Percentiles rank a stretch among this genome's conserved stretches.
Evolutionary conservation across 257 asterid genomes (phyloP).

Genomic region (Solanum boliviense): DNA sequence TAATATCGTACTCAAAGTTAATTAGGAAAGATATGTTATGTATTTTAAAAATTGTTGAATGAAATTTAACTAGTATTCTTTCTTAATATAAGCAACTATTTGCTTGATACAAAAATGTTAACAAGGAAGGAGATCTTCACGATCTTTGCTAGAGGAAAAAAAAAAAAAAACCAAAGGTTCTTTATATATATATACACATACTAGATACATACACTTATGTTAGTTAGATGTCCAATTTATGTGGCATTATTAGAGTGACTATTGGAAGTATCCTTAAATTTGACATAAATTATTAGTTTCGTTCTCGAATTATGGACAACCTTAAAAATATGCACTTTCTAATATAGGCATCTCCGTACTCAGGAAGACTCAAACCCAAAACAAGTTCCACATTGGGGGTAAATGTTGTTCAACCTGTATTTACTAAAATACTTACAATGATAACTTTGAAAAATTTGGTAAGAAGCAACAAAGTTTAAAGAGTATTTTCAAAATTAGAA

Average conservation of each 20-base stretch:
- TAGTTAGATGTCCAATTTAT: not conserved
- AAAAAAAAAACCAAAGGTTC: not conserved
- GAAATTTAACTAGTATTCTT: not conserved
- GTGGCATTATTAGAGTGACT: not conserved
- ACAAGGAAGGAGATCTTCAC: not conserved
- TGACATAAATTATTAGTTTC: too few species aligned
- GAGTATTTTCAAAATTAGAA: too few species aligned
- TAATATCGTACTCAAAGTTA: not conserved
- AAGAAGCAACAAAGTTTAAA: not conserved
- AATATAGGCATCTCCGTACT: too few species aligned
- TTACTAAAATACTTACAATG: too few species aligned
- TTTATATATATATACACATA: too few species aligned
- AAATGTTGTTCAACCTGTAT: not conserved
- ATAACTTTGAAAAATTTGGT: not conserved
- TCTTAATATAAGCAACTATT: not conserved
- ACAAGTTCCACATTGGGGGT: not conserved
- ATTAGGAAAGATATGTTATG: not conserved
- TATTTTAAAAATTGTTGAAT: not conserved
- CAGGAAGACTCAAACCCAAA: not conserved
- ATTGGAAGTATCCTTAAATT: too few species aligned
- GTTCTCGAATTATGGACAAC: too few species aligned
- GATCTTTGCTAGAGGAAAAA: not conserved
- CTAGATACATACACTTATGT: not conserved
- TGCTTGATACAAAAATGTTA: not conserved
- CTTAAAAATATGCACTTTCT: rapidly evolving